A percentile compares a stretch with the other conserved stretches of the same genome.
phyloP scores from a whole-genome alignment of 176 grass and related monocot species.

The Avena sativa region DNA sequence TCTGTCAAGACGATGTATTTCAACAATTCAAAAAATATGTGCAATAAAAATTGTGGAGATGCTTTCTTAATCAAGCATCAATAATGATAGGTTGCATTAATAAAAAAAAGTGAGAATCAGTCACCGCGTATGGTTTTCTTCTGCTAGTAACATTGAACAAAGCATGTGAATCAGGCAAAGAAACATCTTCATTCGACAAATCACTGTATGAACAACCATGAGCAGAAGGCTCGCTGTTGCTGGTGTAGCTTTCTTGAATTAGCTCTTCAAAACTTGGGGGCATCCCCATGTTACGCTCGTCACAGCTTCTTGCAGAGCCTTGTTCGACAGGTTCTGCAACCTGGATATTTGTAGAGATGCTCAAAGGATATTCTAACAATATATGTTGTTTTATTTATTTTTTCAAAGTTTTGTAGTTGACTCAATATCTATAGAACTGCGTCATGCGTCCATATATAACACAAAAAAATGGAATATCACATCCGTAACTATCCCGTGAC shows the following conservation, averaged over 20 bases:
- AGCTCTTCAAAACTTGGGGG: slow-evolving; percentile 64
- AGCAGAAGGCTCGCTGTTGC: slow-evolving; percentile 38
- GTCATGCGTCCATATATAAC: slow-evolving; percentile 1
- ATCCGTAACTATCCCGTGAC: not conserved
- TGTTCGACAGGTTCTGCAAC: slow-evolving; percentile 40
- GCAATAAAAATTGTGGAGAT: slow-evolving; percentile 15
- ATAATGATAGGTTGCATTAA: slow-evolving; percentile 9
- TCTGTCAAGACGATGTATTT: slow-evolving; percentile 35
- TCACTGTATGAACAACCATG: slow-evolving; percentile 44
- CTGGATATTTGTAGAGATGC: slow-evolving; percentile 49
- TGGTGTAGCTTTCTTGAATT: slow-evolving; percentile 53
- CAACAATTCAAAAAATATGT: slow-evolving; percentile 31
- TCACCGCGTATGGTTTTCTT: slow-evolving; percentile 68
- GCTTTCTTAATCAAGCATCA: not conserved
- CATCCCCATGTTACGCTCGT: slow-evolving; percentile 41
- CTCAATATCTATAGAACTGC: slow-evolving; percentile 27
- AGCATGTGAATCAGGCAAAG: slow-evolving; percentile 75
- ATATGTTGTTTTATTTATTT: slow-evolving; percentile 5
- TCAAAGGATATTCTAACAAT: slow-evolving; percentile 33
- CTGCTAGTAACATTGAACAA: slow-evolving; percentile 80
- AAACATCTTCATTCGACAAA: slow-evolving; percentile 46
- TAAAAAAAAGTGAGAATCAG: slow-evolving; percentile 38
- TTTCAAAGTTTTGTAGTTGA: not conserved
- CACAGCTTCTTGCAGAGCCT: slow-evolving; percentile 40
- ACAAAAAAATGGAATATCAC: slow-evolving; percentile 14